Percentiles rank a stretch among this genome's conserved stretches.
Conservation (phyloP, 1,139 yeast genomes). For the Meyerozyma carpophila region DNA sequence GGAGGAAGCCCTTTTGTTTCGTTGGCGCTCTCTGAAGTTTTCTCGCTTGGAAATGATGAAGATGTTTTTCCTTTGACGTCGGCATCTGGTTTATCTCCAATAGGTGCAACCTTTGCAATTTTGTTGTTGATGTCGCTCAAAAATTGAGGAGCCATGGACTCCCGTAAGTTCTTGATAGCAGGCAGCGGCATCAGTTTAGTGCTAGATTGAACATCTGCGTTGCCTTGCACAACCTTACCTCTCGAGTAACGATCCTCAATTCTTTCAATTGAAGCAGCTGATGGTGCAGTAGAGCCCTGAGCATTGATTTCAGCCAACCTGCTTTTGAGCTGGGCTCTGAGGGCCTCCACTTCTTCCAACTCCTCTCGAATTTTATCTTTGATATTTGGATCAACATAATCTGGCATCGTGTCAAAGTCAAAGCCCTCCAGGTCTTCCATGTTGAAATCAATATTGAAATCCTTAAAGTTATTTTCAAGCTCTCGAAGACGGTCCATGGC, state of each 20-base stretch:
- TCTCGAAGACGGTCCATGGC: slow-evolving; percentile 67
- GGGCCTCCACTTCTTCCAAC: slow-evolving; percentile 40
- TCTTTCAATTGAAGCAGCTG: slow-evolving; percentile 20
- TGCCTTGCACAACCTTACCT: slow-evolving; percentile 28
- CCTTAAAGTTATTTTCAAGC: slow-evolving; percentile 55
- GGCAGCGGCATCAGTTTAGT: slow-evolving; percentile 1
- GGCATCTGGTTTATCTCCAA: slow-evolving; percentile 13
- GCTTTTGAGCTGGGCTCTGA: slow-evolving; percentile 37
- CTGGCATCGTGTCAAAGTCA: slow-evolving; percentile 10
- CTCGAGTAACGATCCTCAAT: slow-evolving; percentile 47
- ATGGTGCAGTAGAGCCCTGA: slow-evolving; percentile 9
- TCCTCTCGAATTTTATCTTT: slow-evolving; percentile 36
- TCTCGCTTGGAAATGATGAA: slow-evolving; percentile 3
- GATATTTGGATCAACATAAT: slow-evolving; percentile 30
- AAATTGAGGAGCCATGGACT: slow-evolving; percentile 48
- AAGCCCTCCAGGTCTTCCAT: slow-evolving; percentile 14
- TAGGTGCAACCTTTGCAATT: slow-evolving; percentile 36
- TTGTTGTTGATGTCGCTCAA: slow-evolving; percentile 53
- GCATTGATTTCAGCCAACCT: slow-evolving; percentile 21
- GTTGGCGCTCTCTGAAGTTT: background rate
- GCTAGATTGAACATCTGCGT: slow-evolving; percentile 8
- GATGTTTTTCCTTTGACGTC: background rate
- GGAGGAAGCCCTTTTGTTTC: slow-evolving; percentile 5
- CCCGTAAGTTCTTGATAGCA: slow-evolving; percentile 19
- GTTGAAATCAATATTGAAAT: slow-evolving; percentile 53